Evolutionary conservation across 208 protist species (phyloP).

Genomic region (Leishmania arabica): DNA sequence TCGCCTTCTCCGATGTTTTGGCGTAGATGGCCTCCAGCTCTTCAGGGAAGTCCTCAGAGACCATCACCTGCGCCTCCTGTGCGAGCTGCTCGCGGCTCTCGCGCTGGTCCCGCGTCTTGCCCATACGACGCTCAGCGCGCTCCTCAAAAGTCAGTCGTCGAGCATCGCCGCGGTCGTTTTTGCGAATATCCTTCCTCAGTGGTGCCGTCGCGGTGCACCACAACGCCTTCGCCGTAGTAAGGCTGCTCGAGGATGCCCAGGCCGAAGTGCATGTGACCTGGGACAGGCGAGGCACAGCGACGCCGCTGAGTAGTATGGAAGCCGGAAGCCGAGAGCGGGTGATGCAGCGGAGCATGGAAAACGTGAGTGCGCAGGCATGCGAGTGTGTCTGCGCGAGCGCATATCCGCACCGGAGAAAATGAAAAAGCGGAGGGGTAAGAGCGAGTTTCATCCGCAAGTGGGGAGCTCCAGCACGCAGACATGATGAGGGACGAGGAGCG

Average conservation of each 20-base stretch:
- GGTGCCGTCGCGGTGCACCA: slow-evolving; percentile 23
- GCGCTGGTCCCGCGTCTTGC: slow-evolving; percentile 67
- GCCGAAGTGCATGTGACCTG: not conserved
- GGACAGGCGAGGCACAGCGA: not conserved
- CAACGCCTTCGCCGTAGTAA: not conserved
- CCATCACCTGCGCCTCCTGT: slow-evolving; percentile 69
- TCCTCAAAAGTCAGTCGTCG: slow-evolving; percentile 87
- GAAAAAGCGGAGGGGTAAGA: not conserved
- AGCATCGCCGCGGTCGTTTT: slow-evolving; percentile 66
- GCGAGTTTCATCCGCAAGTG: not conserved
- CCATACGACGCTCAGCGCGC: slow-evolving; percentile 73
- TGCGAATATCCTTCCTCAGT: slow-evolving; percentile 64
- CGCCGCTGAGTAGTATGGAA: not conserved
- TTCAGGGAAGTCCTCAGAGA: slow-evolving; percentile 75
- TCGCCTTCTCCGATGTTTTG: slow-evolving; percentile 69
- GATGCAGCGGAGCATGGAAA: slow-evolving; percentile 3
- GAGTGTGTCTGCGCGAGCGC: not conserved
- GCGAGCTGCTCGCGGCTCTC: slow-evolving; percentile 62
- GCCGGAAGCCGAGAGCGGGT: not conserved
- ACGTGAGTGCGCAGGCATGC: not conserved
- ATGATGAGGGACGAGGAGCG: not conserved
- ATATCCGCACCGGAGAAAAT: not conserved
- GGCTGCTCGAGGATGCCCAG: not conserved
- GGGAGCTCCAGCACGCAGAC: not conserved
- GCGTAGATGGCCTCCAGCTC: slow-evolving; percentile 69